Base-by-base conservation (phyloP, 306 rosid species). In the Leucaena leucocephala region DNA sequence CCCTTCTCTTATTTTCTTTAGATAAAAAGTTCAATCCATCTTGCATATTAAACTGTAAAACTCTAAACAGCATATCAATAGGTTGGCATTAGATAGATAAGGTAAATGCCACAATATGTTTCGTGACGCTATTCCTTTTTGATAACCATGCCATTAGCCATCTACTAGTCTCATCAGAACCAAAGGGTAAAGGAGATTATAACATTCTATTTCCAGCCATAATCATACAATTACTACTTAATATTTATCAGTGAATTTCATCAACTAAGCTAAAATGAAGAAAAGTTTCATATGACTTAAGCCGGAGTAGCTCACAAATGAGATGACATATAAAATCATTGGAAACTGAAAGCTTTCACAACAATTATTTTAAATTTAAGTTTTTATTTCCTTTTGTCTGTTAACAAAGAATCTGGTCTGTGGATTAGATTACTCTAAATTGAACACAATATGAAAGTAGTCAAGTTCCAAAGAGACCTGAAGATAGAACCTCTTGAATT, bases 401-500 rank as follows among this genome's bases (percentile, higher is more conserved):
- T 67, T 67, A 40, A 21, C 52, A 67, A 40, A 17, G 42, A 67
- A 17, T 67, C 27, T 67, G 3, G 34, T 39, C 34, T 17, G 50
- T 67, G 46, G 49, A 67, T 67, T 67, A 72, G 16, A 43, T 78
- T 42, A 50, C 84, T 79, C 68, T 21, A 7, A 50, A 59, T 39
- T 62, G 44, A 82, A 63, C 33, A 76, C 52, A 80, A 54, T 55
- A 78, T 65, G 59, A 78, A 70, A 62, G 75, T 13, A 54, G 62
- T 61, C 62, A 82, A 68, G 72, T 54, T 75, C 65, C 43, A 66
- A 46, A 71, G 76, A 82, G 77, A 94, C 98, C 98, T 95, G 98
- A 49, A 95, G 96, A 85, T 95, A 95, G 84, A 95, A 95, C 88
- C 88, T 89, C 92, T 95, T 95, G 86, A 81, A 76, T 64, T 92